These are phyloP conservation scores for Edaphochlamys debaryana DNA, from an alignment of 139 green algal genomes.

Conservation along the genomic window DNA sequence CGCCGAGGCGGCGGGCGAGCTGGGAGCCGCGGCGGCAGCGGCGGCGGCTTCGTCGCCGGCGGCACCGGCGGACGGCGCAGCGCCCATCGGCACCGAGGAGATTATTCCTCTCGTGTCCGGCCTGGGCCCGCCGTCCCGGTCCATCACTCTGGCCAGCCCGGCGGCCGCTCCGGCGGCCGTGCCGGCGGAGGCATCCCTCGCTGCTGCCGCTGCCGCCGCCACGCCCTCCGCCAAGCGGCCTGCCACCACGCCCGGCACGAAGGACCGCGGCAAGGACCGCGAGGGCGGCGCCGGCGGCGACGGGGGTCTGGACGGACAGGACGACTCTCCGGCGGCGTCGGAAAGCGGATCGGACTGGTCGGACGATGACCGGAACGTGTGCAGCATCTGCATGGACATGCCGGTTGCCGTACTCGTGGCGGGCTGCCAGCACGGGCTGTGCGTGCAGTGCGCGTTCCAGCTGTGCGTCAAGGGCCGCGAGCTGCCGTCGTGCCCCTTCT, in stretches of 20 bases:
- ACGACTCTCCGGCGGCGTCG: conserved; percentile 21
- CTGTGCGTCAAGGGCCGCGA: conserved; percentile 61
- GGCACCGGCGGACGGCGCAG: no score
- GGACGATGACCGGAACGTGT: conserved; percentile 51
- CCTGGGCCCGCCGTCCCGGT: neutral
- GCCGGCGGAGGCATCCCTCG: neutral
- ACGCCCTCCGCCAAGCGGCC: no score
- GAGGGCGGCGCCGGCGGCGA: neutral
- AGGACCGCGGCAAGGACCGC: conserved; percentile 28
- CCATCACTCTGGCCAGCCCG: neutral
- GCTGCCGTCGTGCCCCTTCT: conserved; percentile 60
- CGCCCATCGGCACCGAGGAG: neutral
- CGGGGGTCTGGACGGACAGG: conserved; percentile 15
- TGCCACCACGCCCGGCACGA: neutral
- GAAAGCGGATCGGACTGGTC: conserved; percentile 37
- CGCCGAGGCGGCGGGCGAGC: neutral
- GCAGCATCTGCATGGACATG: conserved; percentile 66
- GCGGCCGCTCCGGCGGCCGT: no score
- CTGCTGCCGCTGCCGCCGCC: neutral
- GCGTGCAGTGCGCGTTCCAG: conserved; percentile 67
- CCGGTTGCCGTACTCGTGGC: conserved; percentile 48
- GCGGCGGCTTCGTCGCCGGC: no score
- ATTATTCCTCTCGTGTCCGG: conserved; percentile 18
- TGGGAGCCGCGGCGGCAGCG: no score
- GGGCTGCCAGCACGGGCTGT: conserved; percentile 60